phyloP scores from a whole-genome alignment of 2,329 filamentous ascomycete species.

The Berkeleyomyces basicola region DNA sequence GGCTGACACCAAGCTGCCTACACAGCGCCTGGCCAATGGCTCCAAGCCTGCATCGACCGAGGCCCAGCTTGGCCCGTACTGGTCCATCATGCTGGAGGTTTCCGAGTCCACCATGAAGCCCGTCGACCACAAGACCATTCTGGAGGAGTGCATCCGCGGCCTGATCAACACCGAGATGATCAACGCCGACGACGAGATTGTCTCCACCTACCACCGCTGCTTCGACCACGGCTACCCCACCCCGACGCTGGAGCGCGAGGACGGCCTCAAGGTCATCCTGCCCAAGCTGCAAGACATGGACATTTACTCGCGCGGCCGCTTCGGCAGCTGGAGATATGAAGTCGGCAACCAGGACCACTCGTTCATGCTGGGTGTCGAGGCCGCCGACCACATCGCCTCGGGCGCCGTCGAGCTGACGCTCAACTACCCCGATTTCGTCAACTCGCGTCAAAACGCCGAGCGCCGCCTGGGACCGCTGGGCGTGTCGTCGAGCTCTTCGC shows the following conservation, averaged over 20 bases:
- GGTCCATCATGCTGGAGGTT: constrained; percentile 99
- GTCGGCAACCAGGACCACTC: constrained; percentile 94
- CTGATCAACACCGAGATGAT: constrained; percentile 98
- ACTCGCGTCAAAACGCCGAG: constrained; percentile 53
- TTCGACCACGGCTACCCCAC: constrained; percentile 99
- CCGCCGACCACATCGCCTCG: constrained; percentile 76
- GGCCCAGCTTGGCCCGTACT: constrained; percentile 82
- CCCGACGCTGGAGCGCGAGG: constrained; percentile 85
- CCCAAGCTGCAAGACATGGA: constrained; percentile 81
- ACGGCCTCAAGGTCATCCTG: constrained; percentile 78
- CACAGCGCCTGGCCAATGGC: constrained; percentile 71
- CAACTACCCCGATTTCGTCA: constrained; percentile 96
- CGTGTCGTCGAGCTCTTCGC: constrained; percentile 1
- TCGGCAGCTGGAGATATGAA: constrained; percentile 97
- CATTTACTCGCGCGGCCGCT: constrained; percentile 90
- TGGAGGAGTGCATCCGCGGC: constrained; percentile 86
- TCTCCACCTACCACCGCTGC: constrained; percentile 93
- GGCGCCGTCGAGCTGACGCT: constrained; percentile 82
- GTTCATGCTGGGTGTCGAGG: constrained; percentile 93
- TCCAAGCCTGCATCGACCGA: constrained; percentile 57
- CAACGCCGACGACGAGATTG: constrained; percentile 77
- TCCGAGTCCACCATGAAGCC: constrained; percentile 94
- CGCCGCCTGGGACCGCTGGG: constrained; percentile 29
- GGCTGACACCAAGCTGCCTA: constrained; percentile 67
- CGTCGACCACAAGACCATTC: constrained; percentile 67